A percentile compares a stretch with the other conserved stretches of the same genome.
Conservation (phyloP, 2,329 filamentous ascomycete species). For the Lecanicillium sp. region DNA sequence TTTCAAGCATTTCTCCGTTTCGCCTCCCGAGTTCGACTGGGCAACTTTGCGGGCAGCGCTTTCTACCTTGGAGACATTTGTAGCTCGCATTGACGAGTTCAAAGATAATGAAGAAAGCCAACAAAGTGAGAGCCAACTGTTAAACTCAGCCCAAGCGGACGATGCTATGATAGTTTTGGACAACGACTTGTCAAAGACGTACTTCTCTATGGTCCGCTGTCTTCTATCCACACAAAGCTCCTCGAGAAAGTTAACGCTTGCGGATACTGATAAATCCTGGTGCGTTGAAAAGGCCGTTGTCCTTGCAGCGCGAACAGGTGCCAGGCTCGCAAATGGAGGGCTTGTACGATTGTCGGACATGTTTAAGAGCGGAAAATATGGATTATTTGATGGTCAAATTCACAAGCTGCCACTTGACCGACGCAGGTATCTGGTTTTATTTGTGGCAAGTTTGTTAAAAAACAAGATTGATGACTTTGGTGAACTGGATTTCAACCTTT, state of each 20-base stretch:
- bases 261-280: slow-evolving; percentile 15
- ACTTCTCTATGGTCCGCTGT: slow-evolving; percentile 39
- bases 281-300: slow-evolving; percentile 37
- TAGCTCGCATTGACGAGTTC: slow-evolving; percentile 35
- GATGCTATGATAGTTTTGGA: slow-evolving; percentile 41
- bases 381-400: slow-evolving; percentile 37
- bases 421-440: slow-evolving; percentile 40
- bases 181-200: slow-evolving; percentile 34
- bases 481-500: slow-evolving; percentile 33
- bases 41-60: slow-evolving; percentile 34
- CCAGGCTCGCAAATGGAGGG: slow-evolving; percentile 35
- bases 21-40: slow-evolving; percentile 38
- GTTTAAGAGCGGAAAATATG: slow-evolving; percentile 39
- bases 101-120: slow-evolving; percentile 28
- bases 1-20: slow-evolving; percentile 38
- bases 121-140: slow-evolving; percentile 26
- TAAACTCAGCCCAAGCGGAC: slow-evolving; percentile 33
- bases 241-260: background rate
- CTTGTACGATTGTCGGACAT: slow-evolving; percentile 35
- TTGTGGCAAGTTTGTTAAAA: slow-evolving; percentile 41
- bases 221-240: slow-evolving; percentile 19
- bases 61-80: slow-evolving; percentile 37
- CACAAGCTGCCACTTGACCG: slow-evolving; percentile 30
- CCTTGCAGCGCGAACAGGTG: slow-evolving; percentile 37
- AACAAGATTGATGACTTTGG: slow-evolving; percentile 37